Percentiles rank a stretch among this genome's conserved stretches.
Conservation (phyloP, 768 basidiomycete species). For the Tephrocybe sp. region DNA sequence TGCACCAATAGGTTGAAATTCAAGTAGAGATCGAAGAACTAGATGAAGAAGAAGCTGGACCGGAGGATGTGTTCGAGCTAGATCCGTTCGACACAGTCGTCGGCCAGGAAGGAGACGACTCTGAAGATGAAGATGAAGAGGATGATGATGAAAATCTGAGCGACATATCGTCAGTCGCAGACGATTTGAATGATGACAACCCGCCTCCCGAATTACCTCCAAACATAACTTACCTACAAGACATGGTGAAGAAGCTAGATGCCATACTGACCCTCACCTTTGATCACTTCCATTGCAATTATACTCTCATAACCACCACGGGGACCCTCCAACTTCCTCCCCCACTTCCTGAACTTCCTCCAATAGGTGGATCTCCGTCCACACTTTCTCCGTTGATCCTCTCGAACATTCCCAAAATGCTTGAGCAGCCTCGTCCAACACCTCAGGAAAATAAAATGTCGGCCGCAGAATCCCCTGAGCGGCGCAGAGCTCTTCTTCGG, state of each 20-base stretch:
- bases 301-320: conserved; percentile 25
- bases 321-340: conserved; percentile 23
- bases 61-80: conserved; percentile 67
- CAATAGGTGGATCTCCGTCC: conserved; percentile 23
- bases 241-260: conserved; percentile 93
- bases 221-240: conserved; percentile 69
- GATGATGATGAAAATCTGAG: conserved; percentile 49
- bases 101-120: conserved; percentile 72
- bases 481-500: conserved; percentile 38
- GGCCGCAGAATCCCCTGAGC: conserved; percentile 12
- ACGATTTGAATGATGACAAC: conserved; percentile 43
- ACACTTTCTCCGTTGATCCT: conserved; percentile 27
- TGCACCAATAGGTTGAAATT: conserved; percentile 85
- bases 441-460: conserved; percentile 6
- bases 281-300: conserved; percentile 70
- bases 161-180: conserved; percentile 75
- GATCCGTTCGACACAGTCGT: conserved; percentile 87
- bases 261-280: conserved; percentile 83
- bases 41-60: conserved; percentile 61
- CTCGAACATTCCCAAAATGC: conserved; percentile 17
- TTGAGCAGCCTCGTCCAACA: conserved; percentile 18
- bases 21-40: conserved; percentile 94
- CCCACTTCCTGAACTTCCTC: conserved; percentile 35
- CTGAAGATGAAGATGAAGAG: conserved; percentile 52
- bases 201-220: conserved; percentile 43